Evolutionary conservation across 2,329 filamentous ascomycete genomes (phyloP), one percentile per base, ranked within the genome.

Genomic region (Parascedosporium putredinis): DNA sequence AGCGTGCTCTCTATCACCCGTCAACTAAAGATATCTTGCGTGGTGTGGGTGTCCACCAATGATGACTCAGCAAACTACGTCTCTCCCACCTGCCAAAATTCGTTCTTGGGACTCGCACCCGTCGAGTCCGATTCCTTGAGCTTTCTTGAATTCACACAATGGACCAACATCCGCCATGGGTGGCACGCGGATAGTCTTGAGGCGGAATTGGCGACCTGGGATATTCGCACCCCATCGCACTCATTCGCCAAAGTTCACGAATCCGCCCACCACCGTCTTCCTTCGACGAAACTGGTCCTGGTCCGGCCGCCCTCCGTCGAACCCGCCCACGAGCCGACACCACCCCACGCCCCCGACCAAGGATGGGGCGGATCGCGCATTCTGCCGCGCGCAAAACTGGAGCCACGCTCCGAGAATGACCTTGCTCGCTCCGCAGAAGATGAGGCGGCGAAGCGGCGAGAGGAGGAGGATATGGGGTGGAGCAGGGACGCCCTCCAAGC

Each of bases 181-280:
- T 14, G 40, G 23, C 47, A 16, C 25, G 47, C 47, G 44, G 67
- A 64, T 1, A 58, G 66, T 7, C 71, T 68, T 50, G 45, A 59
- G 10, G 56, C 64, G 27, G 66, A 73, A 9, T 60, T 67, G 2
- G 61, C 62, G 1, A 54, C 24, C n/a, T 20, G 20, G 34, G 12
- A n/a, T n/a, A n/a, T n/a, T n/a, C n/a, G n/a, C n/a, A 23, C 6
- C 33, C 33, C 22, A 7, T 23, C 4, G 3, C 31, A 9, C 8
- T 29, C 33, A 4, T n/a, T 24, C 23, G 12, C 33, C n/a, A 20
- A 25, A 6, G 14, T 20, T n/a, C 10, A 12, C n/a, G 20, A 12
- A 10, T 20, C 10, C 18, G 16, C 20, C 18, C 38, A 24, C 20
- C 23, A 16, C 42, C 8, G 6, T 29, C 9, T 18, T 45, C 42